Evolutionary conservation across 495 filamentous ascomycete species (phyloP), one percentile per base, ranked within the genome.

Genomic region (Entonaema liquescens): DNA sequence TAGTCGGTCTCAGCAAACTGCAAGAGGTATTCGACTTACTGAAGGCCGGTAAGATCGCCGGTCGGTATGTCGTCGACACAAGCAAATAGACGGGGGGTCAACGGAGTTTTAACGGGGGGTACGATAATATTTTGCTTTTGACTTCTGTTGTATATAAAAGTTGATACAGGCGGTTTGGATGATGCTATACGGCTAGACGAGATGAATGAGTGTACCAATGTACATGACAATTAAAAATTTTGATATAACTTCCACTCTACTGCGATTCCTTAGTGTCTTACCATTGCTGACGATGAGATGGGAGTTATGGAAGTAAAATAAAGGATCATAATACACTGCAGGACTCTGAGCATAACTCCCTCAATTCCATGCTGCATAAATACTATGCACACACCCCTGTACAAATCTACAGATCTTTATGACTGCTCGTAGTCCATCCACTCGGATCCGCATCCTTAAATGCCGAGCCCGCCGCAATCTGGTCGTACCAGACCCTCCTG

Each of bases 11-110:
- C 68, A 87, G 87, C 72, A 86, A 97, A 76, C 82, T 98, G 31
- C 85, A 90, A 23, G 85, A 90, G 69, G 89, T 97, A 12, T 97
- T 91, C 69, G 83, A 92, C 50, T 57, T 92, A 62, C 93, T 93
- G 90, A 77, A 89, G 65, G 84, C 89, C 77, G 88, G 87, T 65
- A 90, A 92, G 83, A 94, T 98, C 79, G 91, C 91, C 1, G 94
- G 94, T 13, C 86, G 95, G 55, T 96, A 96, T 74, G 94, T 98
- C 21, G 85, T 97, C 17, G 91, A 98, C 72, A 84, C 84, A 9
- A 83, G 80, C 65, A 79, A 79, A 77, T 87, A 82, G 68, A 58
- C 31, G 38, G 40, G n/a, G 31, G 1, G 11, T 31, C 17, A 21
- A 36, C 23, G 52, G 62, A 62, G 68, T 65, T 65, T 49, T 8